A percentile compares a stretch with the other conserved stretches of the same genome.
These are phyloP conservation scores for Penicillium soppii DNA, from an alignment of 495 filamentous ascomycete genomes.

Conservation along the genomic window DNA sequence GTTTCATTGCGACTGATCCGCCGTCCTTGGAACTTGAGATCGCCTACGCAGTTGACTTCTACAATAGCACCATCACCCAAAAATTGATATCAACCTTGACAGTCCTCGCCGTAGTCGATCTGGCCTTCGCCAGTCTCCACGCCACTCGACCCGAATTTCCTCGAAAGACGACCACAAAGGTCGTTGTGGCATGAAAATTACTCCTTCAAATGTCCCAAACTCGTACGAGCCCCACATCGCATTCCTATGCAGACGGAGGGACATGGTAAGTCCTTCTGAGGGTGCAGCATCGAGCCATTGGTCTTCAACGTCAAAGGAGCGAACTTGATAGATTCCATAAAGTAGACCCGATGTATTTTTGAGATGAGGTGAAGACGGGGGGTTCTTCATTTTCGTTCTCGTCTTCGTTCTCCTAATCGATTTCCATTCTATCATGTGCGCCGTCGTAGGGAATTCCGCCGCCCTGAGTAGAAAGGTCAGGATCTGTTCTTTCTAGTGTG, in stretches of 20 bases:
- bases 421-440: neutral
- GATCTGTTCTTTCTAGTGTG: neutral
- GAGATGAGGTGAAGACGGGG: neutral
- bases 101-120: neutral
- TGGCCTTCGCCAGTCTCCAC: neutral
- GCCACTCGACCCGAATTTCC: neutral
- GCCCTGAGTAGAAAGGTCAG: neutral
- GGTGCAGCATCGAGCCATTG: neutral
- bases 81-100: neutral
- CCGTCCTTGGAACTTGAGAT: neutral
- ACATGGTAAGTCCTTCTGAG: neutral
- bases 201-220: neutral
- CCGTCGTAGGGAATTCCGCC: neutral
- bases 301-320: neutral
- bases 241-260: neutral
- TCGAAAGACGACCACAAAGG: neutral
- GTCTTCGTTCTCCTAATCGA: neutral
- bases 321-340: neutral
- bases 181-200: neutral
- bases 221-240: neutral
- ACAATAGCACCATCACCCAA: neutral
- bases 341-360: neutral
- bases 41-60: neutral
- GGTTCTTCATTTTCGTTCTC: neutral
- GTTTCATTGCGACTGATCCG: neutral